phyloP scores from a whole-genome alignment of 2,329 filamentous ascomycete genomes.

The Penicillium sp. region DNA sequence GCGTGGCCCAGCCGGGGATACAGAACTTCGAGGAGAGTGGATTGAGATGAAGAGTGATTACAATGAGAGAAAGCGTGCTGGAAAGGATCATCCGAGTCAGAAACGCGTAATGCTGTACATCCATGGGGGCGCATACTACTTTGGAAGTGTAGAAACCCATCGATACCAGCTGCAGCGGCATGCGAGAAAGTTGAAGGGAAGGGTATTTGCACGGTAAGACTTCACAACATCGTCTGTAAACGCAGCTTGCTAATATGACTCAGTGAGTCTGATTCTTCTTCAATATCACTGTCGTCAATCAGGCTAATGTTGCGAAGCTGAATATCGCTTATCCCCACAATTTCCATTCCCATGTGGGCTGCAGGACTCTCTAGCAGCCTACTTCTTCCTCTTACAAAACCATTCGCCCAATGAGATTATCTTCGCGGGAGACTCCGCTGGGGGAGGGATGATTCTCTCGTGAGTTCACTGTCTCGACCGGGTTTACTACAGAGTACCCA shows the following conservation, averaged over 20 bases:
- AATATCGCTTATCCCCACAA: conserved; percentile 87
- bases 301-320: conserved; percentile 46
- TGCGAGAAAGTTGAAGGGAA: conserved; percentile 88
- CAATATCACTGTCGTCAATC: background rate
- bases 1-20: conserved; percentile 66
- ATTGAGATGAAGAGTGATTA: conserved; percentile 92
- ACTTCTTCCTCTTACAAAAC: conserved; percentile 77
- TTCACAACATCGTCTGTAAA: background rate
- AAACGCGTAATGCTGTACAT: conserved; percentile 89
- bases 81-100: conserved; percentile 52
- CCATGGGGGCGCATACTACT: conserved; percentile 93
- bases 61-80: conserved; percentile 67
- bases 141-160: conserved; percentile 94
- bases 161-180: conserved; percentile 98
- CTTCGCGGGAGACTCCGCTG: conserved; percentile 89
- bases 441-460: conserved; percentile 84
- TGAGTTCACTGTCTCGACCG: conserved; percentile 29
- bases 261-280: conserved; percentile 26
- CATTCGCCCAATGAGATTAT: conserved; percentile 83
- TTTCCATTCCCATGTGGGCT: conserved; percentile 95
- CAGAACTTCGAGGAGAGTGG: conserved; percentile 80
- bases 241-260: conserved; percentile 25
- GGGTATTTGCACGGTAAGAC: conserved; percentile 73
- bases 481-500: background rate
- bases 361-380: conserved; percentile 86